Evolutionary conservation across 78 protist species (phyloP).

Genomic region (Neovahlkampfia damariscottae): DNA sequence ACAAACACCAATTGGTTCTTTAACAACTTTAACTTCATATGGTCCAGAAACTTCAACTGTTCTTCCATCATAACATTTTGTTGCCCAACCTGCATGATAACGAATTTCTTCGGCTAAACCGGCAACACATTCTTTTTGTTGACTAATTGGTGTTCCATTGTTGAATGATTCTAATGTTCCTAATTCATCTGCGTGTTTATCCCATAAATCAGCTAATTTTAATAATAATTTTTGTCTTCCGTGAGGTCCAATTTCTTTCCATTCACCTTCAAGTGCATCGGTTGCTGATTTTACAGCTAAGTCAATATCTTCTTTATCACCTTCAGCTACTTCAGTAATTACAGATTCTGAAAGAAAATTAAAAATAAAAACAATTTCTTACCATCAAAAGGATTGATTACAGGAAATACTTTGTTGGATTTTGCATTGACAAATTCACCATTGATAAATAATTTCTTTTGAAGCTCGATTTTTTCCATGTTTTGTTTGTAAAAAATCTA

Average conservation of each 20-base stretch:
- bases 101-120: slow-evolving; percentile 17
- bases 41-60: slow-evolving; percentile 17
- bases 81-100: slow-evolving; percentile 61
- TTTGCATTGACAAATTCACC: too few species aligned
- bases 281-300: slow-evolving; percentile 50
- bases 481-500: too few species aligned
- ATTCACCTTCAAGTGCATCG: slow-evolving; percentile 37
- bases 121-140: slow-evolving; percentile 22
- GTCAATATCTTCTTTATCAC: slow-evolving; percentile 40
- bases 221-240: slow-evolving; percentile 3
- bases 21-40: slow-evolving; percentile 8
- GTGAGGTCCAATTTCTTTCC: slow-evolving; percentile 6
- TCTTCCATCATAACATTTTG: slow-evolving; percentile 48
- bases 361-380: too few species aligned
- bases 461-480: too few species aligned
- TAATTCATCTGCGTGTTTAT: slow-evolving; percentile 27
- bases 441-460: too few species aligned
- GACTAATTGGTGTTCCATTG: slow-evolving; percentile 42
- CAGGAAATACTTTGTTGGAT: too few species aligned
- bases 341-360: slow-evolving; percentile 33
- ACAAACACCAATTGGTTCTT: slow-evolving; percentile 45
- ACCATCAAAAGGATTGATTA: too few species aligned
- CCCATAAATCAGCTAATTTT: slow-evolving; percentile 47
- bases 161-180: slow-evolving; percentile 37
- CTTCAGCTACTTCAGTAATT: slow-evolving; percentile 29